Evolutionary conservation across 345 rosid genomes (phyloP), one percentile per base, ranked within the genome.

Genomic region (Firmiana major): DNA sequence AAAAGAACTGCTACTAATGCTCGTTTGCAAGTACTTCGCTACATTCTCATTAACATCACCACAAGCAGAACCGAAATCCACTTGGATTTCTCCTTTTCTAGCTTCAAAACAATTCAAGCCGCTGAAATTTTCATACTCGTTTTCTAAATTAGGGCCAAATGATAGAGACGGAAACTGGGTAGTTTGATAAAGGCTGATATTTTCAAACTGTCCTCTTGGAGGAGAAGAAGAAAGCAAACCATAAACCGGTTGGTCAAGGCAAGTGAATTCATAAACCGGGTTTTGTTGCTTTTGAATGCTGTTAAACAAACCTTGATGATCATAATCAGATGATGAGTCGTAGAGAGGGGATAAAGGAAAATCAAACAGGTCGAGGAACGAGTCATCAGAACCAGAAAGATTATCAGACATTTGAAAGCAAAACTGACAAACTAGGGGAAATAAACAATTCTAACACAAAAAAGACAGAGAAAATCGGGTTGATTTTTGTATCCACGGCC

Each of bases 1-100:
- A 17, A 90, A 90, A 8, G 80, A 94, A 70, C 86, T 85, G 85
- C 85, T 84, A 60, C 97, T 91, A 34, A 78, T 86, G 84, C 95
- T 91, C 81, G 97, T 89, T 78, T 93, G 98, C 87, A 88, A 88
- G 83, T 83, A 78, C 69, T 81, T 90, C 4, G 80, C 81, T 43
- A 63, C 88, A 87, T 86, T 90, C 70, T 86, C 92, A 31, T 31
- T 31, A n/a, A 48, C 87, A 2, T 81, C 87, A 62, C 88, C 74
- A 59, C 85, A 78, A 76, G 59, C 80, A 17, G 72, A 75, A 11
- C 81, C 86, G 48, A 84, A 80, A 74, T 83, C 83, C 51, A 65
- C 60, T 24, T 72, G 78, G 34, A 71, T 81, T 77, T 85, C 87
- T 77, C 90, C 93, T 7, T 74, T 85, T 80, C 89, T 89, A 51